These are phyloP conservation scores for Vigna hirtella DNA, from an alignment of 306 rosid species.

Conservation along the genomic window DNA sequence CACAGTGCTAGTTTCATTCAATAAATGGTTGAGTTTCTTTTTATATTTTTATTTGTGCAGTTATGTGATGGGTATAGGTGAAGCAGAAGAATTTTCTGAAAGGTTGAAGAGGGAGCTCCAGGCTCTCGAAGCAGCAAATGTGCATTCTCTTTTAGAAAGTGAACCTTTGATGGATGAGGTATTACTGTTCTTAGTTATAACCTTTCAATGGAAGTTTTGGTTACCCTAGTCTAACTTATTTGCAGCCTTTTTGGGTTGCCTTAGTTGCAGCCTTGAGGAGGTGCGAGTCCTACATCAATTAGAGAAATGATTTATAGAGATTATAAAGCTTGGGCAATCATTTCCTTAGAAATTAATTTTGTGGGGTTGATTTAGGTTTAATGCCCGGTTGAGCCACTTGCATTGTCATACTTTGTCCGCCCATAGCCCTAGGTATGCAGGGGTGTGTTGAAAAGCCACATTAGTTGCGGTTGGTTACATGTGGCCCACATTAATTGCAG, in stretches of 20 bases:
- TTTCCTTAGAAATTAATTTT: background rate
- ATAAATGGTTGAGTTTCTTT: constrained; percentile 35
- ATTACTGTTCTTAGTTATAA: constrained; percentile 26
- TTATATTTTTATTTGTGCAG: constrained; percentile 55
- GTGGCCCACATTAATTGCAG: background rate
- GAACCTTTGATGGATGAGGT: constrained; percentile 93
- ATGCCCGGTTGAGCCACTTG: background rate
- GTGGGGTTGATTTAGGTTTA: background rate
- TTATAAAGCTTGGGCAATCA: background rate
- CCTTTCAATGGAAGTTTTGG: background rate
- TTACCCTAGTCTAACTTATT: background rate
- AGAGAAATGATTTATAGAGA: background rate
- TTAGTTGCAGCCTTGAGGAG: background rate
- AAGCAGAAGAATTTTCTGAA: constrained; percentile 97
- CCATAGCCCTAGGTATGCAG: background rate
- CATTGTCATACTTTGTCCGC: background rate
- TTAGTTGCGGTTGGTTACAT: background rate
- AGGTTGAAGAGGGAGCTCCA: constrained; percentile 95
- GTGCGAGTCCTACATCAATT: background rate
- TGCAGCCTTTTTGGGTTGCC: background rate
- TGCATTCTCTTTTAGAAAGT: constrained; percentile 94
- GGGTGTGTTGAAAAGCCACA: background rate
- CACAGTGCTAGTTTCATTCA: constrained; percentile 26
- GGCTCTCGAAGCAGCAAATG: constrained; percentile 98
- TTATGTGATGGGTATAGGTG: constrained; percentile 95